Evolutionary conservation across 768 basidiomycete species (phyloP), one percentile per base, ranked within the genome.

Genomic region (Tricholoma matsutake): DNA sequence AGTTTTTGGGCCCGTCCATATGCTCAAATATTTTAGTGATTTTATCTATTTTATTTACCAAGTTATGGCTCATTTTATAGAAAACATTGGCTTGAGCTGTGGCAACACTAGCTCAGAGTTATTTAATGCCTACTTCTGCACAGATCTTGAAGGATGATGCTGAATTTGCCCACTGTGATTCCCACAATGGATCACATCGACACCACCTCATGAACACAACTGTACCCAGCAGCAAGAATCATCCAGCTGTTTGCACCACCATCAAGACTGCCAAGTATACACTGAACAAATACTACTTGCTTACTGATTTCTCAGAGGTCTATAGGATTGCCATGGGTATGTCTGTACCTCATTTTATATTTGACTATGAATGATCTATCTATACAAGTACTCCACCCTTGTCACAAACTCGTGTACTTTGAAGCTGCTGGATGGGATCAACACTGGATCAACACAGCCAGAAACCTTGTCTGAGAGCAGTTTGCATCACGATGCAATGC

Each of bases 291-390:
- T 77, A 77, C 57, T 78, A 75, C 54, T 54, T 61, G 1, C 45
- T 55, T 18, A 78, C 73, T 1, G 76, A 77, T 62, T 20, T 57
- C 2, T 73, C 72, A 1, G 65, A 77, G 8, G 58, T 68, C 0
- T 78, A 75, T 56, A 61, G 68, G 0, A 75, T 79, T 64, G 74
- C 73, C 7, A 78, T 78, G 75, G 64, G 77, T 78, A 58, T 16
- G 71, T 72, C 74, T 8, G 4, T 45, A 67, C 22, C 70, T 70
- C 18, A 49, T 6, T 56, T 47, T 34, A 43, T 56, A 41, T 45
- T 13, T 29, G 25, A 16, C 56, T 47, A 41, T 54, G 57, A 18
- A 56, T 54, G 22, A 34, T 59, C 8, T 9, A 32, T 9, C n/a
- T 29, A 11, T 62, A 16, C 28, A n/a, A 76, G 74, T 76, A 5